phyloP scores from a whole-genome alignment of 2,329 filamentous ascomycete genomes.

The Aureobasidium subglaciale region DNA sequence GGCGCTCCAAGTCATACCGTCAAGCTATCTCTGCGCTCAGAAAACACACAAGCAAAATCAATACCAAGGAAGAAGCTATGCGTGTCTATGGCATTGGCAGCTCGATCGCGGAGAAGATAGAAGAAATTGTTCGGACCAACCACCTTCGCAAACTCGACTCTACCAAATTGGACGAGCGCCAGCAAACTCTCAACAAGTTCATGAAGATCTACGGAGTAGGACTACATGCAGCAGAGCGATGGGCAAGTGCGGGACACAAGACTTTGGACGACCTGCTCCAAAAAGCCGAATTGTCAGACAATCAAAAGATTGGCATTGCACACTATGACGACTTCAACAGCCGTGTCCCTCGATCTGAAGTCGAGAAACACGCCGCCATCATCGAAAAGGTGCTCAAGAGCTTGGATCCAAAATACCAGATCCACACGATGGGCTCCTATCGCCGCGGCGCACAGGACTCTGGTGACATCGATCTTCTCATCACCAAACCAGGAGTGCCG shows the following conservation, averaged over 20 bases:
- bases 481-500: constrained; percentile 60
- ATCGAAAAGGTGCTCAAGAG: constrained; percentile 53
- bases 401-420: constrained; percentile 58
- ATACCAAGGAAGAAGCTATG: constrained; percentile 62
- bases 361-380: constrained; percentile 59
- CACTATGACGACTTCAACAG: constrained; percentile 72
- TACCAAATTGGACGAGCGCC: constrained; percentile 58
- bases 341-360: constrained; percentile 71
- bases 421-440: constrained; percentile 78
- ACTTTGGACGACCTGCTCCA: constrained; percentile 64
- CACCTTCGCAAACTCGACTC: constrained; percentile 65
- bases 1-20: constrained; percentile 68
- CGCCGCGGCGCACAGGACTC: constrained; percentile 67
- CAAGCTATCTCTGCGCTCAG: constrained; percentile 68
- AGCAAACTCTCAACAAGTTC: constrained; percentile 61
- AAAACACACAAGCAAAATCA: constrained; percentile 56
- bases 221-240: constrained; percentile 59
- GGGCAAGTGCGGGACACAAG: constrained; percentile 67
- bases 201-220: constrained; percentile 76
- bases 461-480: constrained; percentile 77
- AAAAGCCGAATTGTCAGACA: constrained; percentile 57
- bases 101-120: constrained; percentile 74
- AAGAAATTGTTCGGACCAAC: constrained; percentile 76
- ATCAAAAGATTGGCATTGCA: constrained; percentile 69
- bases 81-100: constrained; percentile 61